Percentiles rank a stretch among this genome's conserved stretches.
Evolutionary conservation across 1,139 yeast genomes (phyloP).

Genomic region (Hansenula sp.): DNA sequence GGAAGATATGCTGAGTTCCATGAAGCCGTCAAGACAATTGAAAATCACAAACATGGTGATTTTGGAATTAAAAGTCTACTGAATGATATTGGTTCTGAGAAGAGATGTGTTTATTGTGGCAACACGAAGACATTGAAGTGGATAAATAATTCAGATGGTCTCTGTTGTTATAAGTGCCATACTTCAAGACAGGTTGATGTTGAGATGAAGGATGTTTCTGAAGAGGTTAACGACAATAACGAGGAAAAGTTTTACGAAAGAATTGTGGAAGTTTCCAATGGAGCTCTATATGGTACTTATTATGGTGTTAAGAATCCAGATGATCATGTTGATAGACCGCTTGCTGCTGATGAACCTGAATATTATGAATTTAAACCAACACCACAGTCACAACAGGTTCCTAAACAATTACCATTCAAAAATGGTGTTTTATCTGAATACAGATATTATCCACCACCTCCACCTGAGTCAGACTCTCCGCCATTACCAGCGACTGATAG

Average conservation of each 20-base stretch:
- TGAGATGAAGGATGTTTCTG: constrained; percentile 18
- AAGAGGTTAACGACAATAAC: constrained; percentile 14
- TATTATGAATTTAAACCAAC: not conserved
- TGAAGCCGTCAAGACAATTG: not conserved
- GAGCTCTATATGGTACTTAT: constrained; percentile 16
- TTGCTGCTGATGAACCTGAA: not conserved
- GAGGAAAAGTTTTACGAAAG: constrained; percentile 13
- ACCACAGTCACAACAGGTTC: not conserved
- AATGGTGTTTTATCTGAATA: constrained; percentile 1
- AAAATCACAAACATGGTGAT: not conserved
- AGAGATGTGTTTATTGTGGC: constrained; percentile 6
- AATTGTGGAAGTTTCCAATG: constrained; percentile 11
- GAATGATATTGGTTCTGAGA: not conserved
- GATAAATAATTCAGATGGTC: constrained; percentile 12
- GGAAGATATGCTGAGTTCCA: constrained; percentile 10
- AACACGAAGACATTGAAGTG: constrained; percentile 26
- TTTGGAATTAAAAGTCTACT: not conserved
- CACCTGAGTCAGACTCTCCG: not conserved
- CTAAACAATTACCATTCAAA: constrained; percentile 1
- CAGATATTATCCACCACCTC: constrained; percentile 2
- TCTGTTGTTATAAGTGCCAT: constrained; percentile 14
- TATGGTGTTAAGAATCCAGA: constrained; percentile 16
- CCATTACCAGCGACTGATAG: not conserved
- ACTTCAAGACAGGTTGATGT: constrained; percentile 5
- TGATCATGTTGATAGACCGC: constrained; percentile 9